Base-by-base conservation (phyloP, 345 rosid species). In the Anacardium occidentale region DNA sequence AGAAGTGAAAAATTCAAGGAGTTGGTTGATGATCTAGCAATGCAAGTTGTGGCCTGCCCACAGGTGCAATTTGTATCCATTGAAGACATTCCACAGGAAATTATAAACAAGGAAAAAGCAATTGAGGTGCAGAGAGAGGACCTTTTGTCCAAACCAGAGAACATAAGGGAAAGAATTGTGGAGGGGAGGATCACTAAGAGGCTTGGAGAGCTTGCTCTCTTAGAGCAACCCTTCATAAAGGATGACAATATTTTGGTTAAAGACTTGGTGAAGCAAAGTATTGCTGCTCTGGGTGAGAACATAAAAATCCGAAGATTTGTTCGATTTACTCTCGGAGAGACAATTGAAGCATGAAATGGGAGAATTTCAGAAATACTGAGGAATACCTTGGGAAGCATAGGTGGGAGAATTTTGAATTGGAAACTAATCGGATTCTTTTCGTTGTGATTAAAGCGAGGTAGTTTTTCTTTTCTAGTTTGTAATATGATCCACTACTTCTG, bases 61-160 rank as follows among this genome's bases (percentile, higher is more conserved):
- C 89, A 86, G 76, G 97, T 92, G 72, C 87, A 87, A 81, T 90
- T 79, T 72, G 91, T 92, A 12, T 87, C 93, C 24, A 21, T 85
- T 1, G 96, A 90, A 51, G 98, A 95, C 21, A 83, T 90, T 22
- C 83, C 92, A 0, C 90, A 87, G 75, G 74, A 74, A 67, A 70
- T 83, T 14, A 62, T 80, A 81, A 76, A 69, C 55, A 88, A 87
- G 82, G 99, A 95, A 69, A 92, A 83, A 70, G 98, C 88, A 80
- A 78, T 95, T 0, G 99, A 90, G 85, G 89, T 89, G 96, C 99
- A 92, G 84, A 82, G 94, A 74, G 99, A 95, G 70, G 99, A 95
- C 74, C 86, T 95, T 26, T 66, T 75, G 73, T 89, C 89, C 3
- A 95, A 95, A 80, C 99, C 98, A 2, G 98, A 88, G 84, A 88